These are phyloP conservation scores for Cyberlindnera xylosilytica DNA, from an alignment of 805 yeast genomes.

Conservation along the genomic window DNA sequence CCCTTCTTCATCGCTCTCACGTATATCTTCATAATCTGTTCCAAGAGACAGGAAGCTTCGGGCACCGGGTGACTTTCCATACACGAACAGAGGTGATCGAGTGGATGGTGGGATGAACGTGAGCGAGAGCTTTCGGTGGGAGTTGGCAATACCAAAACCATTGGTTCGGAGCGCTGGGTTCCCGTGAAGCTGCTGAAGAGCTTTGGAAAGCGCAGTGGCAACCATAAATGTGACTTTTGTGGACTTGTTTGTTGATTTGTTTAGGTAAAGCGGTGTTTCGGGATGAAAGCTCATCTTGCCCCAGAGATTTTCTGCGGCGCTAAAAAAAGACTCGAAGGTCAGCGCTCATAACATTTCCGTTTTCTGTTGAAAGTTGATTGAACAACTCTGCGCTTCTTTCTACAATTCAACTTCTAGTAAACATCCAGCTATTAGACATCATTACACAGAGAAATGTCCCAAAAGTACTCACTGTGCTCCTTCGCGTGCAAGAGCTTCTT, in stretches of 20 bases:
- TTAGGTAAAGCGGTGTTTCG: too few relatives aligned
- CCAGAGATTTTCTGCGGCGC: background rate
- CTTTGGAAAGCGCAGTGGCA: slow-evolving; percentile 16
- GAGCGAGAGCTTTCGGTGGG: slow-evolving; percentile 36
- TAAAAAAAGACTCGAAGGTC: too few relatives aligned
- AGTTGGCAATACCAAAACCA: slow-evolving; percentile 41
- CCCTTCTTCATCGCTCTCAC: slow-evolving; percentile 27
- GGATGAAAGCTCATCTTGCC: too few relatives aligned
- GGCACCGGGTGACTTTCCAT: slow-evolving; percentile 31
- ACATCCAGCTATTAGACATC: slow-evolving; percentile 3
- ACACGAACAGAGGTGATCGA: slow-evolving; percentile 36
- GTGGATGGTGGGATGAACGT: slow-evolving; percentile 39
- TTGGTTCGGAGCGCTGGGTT: slow-evolving; percentile 37
- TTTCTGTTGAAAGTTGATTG: too few relatives aligned
- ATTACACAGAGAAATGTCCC: slow-evolving; percentile 17
- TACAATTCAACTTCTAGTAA: too few relatives aligned
- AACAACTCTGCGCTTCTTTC: too few relatives aligned
- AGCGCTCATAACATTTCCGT: too few relatives aligned
- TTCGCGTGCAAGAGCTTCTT: slow-evolving; percentile 17
- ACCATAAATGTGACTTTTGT: slow-evolving; percentile 15
- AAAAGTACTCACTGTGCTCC: slow-evolving; percentile 22
- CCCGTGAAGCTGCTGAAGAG: slow-evolving; percentile 25
- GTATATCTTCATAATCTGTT: slow-evolving; percentile 32
- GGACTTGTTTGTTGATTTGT: too few relatives aligned
- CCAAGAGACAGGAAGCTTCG: slow-evolving; percentile 39